These are phyloP conservation scores for Tillandsia leiboldiana DNA, from an alignment of 176 grass and related monocot species.

Conservation along the genomic window DNA sequence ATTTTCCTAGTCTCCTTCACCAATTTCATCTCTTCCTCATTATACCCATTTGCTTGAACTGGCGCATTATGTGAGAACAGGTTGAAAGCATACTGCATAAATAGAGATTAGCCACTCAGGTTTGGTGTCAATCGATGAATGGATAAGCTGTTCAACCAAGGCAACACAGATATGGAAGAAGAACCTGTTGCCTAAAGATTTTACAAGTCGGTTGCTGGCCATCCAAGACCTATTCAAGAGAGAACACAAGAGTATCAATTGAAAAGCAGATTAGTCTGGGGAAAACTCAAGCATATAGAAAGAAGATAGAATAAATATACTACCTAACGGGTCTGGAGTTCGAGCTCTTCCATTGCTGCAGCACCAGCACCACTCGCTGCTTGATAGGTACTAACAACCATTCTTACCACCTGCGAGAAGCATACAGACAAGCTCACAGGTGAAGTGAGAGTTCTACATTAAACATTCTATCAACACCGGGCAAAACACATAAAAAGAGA, in stretches of 20 bases:
- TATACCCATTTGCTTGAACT: slow-evolving; percentile 86
- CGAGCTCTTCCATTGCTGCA: slow-evolving; percentile 91
- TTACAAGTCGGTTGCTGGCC: no score
- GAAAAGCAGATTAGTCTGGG: background rate
- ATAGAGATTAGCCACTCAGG: slow-evolving; percentile 13
- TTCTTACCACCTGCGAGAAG: slow-evolving; percentile 56
- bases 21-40: slow-evolving; percentile 98
- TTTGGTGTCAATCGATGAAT: background rate
- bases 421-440: slow-evolving; percentile 4
- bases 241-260: no score
- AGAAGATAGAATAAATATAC: background rate
- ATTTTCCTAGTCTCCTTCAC: slow-evolving; percentile 92
- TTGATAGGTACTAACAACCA: slow-evolving; percentile 99
- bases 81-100: slow-evolving; percentile 94
- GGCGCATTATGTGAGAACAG: slow-evolving; percentile 93
- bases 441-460: background rate
- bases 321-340: slow-evolving; percentile 80
- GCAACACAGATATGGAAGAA: background rate
- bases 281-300: slow-evolving; percentile 10
- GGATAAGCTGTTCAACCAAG: background rate
- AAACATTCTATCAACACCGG: background rate
- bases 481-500: background rate
- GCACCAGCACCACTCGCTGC: slow-evolving; percentile 96
- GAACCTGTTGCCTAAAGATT: no score
- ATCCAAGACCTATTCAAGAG: no score